Base-by-base conservation (phyloP, 352 stramenopile genomes). In the Globisporangium paddicum region DNA sequence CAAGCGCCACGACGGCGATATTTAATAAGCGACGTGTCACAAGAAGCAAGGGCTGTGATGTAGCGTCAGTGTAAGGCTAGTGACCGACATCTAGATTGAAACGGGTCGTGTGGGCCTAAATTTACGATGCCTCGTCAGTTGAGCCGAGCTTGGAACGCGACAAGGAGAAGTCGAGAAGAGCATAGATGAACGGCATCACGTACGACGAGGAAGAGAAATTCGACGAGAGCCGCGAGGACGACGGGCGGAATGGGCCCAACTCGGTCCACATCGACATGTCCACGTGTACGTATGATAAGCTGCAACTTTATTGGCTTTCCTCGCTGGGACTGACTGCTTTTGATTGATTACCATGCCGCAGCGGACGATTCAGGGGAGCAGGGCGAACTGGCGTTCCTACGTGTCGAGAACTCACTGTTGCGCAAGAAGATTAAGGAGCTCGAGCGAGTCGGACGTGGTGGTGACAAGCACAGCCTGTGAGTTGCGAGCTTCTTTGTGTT, bases 341-440 rank as follows among this genome's bases (percentile, higher is more conserved):
- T 6, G 28, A 5, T 13, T 34, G 14, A 34, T 56, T 25, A 6
- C 4, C 9, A 26, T 30, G 18, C 18, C 71, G 44, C 51, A 74
- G 42, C 42, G 32, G 55, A 66, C 4, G 55, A 65, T 0, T 4
- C 40, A 2, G 67, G 65, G 16, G 62, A 77, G 18, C 45, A 56
- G 25, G 77, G 84, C 6, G 79, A 90, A 26, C 45, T 91, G 5
- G 49, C 60, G 32, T 55, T 82, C 5, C 70, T 91, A 5, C 68
- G 79, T 11, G 65, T 77, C 18, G 83, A 93, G 55, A 93, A 93
- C 55, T 58, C 68, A 3, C 57, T 90, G 18, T 57, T 93, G 13
- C 78, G 74, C 49, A 87, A 87, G 45, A 89, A 90, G 64, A 49
- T 93, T 21, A 86, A 86, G 55, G 73, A 82, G 21, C 63, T 87